Base-by-base conservation (phyloP, 1,284 basidiomycete species). In the Cutaneotrichosporon cyanovorans region DNA sequence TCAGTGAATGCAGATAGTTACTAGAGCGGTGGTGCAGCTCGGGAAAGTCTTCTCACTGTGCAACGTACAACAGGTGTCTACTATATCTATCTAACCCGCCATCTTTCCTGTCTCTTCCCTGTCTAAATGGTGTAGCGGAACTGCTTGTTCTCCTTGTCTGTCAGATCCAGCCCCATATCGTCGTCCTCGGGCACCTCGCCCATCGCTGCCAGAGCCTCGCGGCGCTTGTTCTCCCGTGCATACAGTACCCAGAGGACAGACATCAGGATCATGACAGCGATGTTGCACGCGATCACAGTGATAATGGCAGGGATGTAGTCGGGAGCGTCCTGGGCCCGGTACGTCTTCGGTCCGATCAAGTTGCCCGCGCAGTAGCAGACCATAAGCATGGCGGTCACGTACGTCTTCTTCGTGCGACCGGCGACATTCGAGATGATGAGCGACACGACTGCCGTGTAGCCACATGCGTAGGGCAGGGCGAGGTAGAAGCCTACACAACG, bases 341-440 rank as follows among this genome's bases (percentile, higher is more conserved):
- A 43, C 15, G 42, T 48, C 47, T 48, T 41, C 14, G 47, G 41
- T 25, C 47, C 47, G 25, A 48, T 44, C 21, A 48, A 42, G 37
- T 44, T 44, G 20, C 47, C 47, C 19, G 38, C 37, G 32, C 41
- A 43, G 37, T 34, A 34, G 32, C 11, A 34, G 9, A 15, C 32
- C 37, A 59, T 49, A 38, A 46, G 41, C 18, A 57, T 22, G 36
- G 42, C 57, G 19, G 47, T 45, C 16, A 38, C 46, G 11, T 47
- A 42, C 5, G 50, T 53, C 42, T 57, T 59, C 51, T 59, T 59
- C 0, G 57, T 59, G 16, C 57, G 49, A 11, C 57, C 57, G 12
- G 50, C 56, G 18, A 58, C 44, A 22, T 46, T 51, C 16, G 49
- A 32, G 19, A 40, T 15, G 33, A 51, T 25, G 32, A 46, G 19